A percentile compares a stretch with the other conserved stretches of the same genome.
Conservation (phyloP, 345 rosid species). For the Viola odorata region DNA sequence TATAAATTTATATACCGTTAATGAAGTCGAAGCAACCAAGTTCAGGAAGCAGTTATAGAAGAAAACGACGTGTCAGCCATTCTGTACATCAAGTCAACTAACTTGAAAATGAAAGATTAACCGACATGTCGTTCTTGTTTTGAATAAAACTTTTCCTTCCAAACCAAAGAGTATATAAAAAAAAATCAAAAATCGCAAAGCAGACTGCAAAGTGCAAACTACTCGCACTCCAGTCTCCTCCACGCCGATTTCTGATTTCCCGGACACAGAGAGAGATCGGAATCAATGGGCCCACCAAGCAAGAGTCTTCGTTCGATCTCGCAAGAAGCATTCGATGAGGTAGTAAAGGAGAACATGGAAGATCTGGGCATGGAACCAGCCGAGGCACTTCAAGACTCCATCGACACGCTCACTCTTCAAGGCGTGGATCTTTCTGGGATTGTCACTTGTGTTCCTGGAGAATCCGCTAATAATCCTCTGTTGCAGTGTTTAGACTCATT, state of each 20-base stretch:
- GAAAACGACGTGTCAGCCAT: too few relatives aligned
- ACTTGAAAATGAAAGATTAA: too few relatives aligned
- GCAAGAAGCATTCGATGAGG: conserved; percentile 81
- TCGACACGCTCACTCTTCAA: conserved; percentile 72
- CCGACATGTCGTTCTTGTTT: too few relatives aligned
- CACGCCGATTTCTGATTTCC: neutral
- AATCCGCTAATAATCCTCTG: conserved; percentile 58
- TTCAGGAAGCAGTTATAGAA: too few relatives aligned
- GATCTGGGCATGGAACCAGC: conserved; percentile 85
- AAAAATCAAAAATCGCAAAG: too few relatives aligned
- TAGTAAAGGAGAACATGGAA: conserved; percentile 80
- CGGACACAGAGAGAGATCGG: neutral
- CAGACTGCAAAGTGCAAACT: too few relatives aligned
- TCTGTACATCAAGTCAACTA: too few relatives aligned
- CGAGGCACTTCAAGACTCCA: conserved; percentile 88
- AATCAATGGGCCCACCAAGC: conserved; percentile 40
- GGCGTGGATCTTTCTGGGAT: conserved; percentile 85
- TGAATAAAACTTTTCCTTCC: too few relatives aligned
- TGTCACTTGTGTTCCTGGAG: conserved; percentile 61
- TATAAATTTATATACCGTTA: too few relatives aligned
- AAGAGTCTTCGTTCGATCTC: conserved; percentile 58
- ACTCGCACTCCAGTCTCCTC: neutral
- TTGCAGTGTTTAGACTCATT: conserved; percentile 55
- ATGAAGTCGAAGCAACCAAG: too few relatives aligned
- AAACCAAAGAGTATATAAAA: too few relatives aligned